These are phyloP conservation scores for Plasmodium fragile DNA, from an alignment of 169 alveolate species.

Conservation along the genomic window DNA sequence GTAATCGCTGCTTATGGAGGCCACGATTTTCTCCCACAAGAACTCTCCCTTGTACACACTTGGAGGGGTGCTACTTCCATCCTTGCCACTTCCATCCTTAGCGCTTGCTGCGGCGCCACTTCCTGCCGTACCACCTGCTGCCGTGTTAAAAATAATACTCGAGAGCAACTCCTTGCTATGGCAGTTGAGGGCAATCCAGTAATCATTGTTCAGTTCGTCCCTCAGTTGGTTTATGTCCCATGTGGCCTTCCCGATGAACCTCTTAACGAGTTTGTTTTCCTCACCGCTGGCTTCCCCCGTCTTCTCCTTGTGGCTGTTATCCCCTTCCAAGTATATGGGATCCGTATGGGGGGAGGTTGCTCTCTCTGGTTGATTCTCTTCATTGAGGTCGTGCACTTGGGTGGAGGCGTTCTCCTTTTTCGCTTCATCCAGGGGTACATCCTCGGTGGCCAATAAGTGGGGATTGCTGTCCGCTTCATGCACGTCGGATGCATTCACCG, in stretches of 20 bases:
- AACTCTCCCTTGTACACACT: conserved; percentile 49
- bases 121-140: background rate
- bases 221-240: conserved; percentile 62
- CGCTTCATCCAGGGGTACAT: background rate
- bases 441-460: background rate
- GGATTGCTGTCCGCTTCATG: background rate
- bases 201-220: conserved; percentile 60
- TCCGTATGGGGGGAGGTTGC: background rate
- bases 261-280: conserved; percentile 29
- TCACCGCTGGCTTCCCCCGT: background rate
- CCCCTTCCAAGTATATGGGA: background rate
- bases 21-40: conserved; percentile 66
- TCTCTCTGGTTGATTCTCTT: background rate
- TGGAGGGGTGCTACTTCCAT: too few species aligned
- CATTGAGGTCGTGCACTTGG: background rate
- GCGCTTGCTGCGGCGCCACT: background rate
- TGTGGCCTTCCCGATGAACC: conserved; percentile 69
- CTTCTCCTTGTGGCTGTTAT: background rate
- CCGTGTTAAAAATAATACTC: conserved; percentile 39
- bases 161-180: conserved; percentile 54
- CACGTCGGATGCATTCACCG: background rate
- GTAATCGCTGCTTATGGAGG: conserved; percentile 63
- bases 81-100: background rate
- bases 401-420: background rate
- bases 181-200: conserved; percentile 70